Percentiles rank a stretch among this genome's conserved stretches.
Conservation (phyloP, 1,284 basidiomycete species). For the Sanghuangporus baumii region DNA sequence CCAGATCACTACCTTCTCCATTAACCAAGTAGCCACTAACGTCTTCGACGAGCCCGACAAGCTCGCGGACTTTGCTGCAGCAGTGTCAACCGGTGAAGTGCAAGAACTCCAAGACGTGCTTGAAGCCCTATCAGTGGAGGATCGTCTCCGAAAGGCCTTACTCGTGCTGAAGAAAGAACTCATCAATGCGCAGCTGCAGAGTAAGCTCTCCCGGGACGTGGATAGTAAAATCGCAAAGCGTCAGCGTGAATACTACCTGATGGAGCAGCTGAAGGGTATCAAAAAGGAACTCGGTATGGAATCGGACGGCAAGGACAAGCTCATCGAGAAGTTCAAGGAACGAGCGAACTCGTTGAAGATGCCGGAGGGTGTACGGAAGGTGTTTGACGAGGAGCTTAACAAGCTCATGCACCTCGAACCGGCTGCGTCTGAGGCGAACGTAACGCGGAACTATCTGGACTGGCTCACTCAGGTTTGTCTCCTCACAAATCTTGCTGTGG, state of each 20-base stretch:
- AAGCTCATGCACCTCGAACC: slow-evolving; percentile 92
- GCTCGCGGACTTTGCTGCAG: slow-evolving; percentile 96
- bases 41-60: slow-evolving; percentile 99
- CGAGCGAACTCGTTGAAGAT: slow-evolving; percentile 84
- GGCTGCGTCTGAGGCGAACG: slow-evolving; percentile 89
- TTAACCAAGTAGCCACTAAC: slow-evolving; percentile 93
- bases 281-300: slow-evolving; percentile 99
- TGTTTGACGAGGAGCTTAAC: slow-evolving; percentile 95
- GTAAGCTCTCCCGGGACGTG: slow-evolving; percentile 91
- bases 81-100: slow-evolving; percentile 89
- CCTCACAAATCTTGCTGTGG: background rate
- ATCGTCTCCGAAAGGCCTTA: slow-evolving; percentile 86
- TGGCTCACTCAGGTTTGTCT: slow-evolving; percentile 83
- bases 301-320: slow-evolving; percentile 95
- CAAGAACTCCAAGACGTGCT: slow-evolving; percentile 92
- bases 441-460: slow-evolving; percentile 95
- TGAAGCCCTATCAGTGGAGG: slow-evolving; percentile 83
- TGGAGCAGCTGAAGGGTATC: slow-evolving; percentile 98
- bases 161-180: slow-evolving; percentile 97
- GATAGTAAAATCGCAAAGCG: slow-evolving; percentile 96
- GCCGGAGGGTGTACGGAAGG: slow-evolving; percentile 89
- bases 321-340: slow-evolving; percentile 95
- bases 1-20: slow-evolving; percentile 96
- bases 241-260: slow-evolving; percentile 95
- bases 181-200: slow-evolving; percentile 95